Evolutionary conservation across 768 basidiomycete genomes (phyloP).

Genomic region (Boletus rex-veris): DNA sequence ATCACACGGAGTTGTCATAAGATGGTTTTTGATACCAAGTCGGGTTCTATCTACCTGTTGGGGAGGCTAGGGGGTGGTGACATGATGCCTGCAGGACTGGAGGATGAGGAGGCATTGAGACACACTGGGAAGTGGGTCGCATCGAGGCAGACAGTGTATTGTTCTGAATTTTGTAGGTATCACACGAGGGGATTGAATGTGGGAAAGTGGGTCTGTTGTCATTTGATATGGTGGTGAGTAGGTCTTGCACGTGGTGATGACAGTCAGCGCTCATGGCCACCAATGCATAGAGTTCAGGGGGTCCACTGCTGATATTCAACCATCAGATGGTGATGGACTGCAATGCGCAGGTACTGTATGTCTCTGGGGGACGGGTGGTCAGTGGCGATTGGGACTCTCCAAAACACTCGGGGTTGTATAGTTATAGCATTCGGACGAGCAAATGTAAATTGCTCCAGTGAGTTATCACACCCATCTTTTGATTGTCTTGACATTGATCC

Average conservation of each 20-base stretch:
- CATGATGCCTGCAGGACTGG: constrained; percentile 25
- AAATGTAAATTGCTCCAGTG: constrained; percentile 71
- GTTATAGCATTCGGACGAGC: constrained; percentile 61
- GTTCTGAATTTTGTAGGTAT: constrained; percentile 76
- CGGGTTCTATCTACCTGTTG: constrained; percentile 68
- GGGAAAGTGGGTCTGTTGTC: constrained; percentile 71
- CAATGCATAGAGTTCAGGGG: constrained; percentile 49
- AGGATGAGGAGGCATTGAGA: constrained; percentile 1
- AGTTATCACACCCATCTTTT: constrained; percentile 22
- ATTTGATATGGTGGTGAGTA: constrained; percentile 60
- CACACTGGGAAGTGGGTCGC: constrained; percentile 20
- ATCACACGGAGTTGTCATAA: constrained; percentile 74
- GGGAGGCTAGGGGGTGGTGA: constrained; percentile 64
- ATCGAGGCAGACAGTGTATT: constrained; percentile 31
- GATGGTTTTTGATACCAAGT: constrained; percentile 74
- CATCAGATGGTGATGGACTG: constrained; percentile 80
- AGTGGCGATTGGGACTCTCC: too few species aligned
- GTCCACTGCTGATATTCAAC: constrained; percentile 72
- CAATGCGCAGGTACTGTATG: too few species aligned
- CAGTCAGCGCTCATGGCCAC: neutral
- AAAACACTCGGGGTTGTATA: constrained; percentile 71
- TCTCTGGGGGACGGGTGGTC: too few species aligned
- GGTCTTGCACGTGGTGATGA: neutral
- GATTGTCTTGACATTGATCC: neutral
- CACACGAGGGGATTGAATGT: constrained; percentile 36